A percentile compares a stretch with the other conserved stretches of the same genome.
phyloP scores from a whole-genome alignment of 768 basidiomycete species.

The Tulasnella sp. region DNA sequence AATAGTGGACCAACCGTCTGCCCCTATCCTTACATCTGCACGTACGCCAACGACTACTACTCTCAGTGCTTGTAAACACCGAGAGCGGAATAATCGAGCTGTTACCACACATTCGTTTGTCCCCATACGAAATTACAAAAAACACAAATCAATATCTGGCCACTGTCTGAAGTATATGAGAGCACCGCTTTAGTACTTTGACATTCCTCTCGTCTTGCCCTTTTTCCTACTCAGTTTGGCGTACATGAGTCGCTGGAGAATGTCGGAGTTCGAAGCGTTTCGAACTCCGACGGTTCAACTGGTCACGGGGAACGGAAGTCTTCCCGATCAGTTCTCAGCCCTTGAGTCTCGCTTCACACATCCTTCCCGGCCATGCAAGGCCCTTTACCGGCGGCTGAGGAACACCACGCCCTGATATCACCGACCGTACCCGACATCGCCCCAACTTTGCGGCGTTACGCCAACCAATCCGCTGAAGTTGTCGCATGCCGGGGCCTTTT shows the following conservation, averaged over 20 bases:
- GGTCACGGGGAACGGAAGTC: too few species aligned
- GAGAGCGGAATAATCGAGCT: background rate
- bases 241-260: too few species aligned
- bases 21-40: slow-evolving; percentile 31
- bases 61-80: slow-evolving; percentile 32
- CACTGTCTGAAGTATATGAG: too few species aligned
- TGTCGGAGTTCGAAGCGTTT: too few species aligned
- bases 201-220: too few species aligned
- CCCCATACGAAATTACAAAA: background rate
- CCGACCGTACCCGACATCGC: background rate
- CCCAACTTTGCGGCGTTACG: background rate
- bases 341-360: too few species aligned
- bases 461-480: background rate
- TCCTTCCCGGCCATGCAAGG: too few species aligned
- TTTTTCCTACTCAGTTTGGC: background rate
- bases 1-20: slow-evolving; percentile 33
- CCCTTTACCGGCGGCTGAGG: too few species aligned
- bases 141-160: too few species aligned
- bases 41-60: slow-evolving; percentile 17
- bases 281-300: too few species aligned
- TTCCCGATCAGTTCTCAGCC: too few species aligned
- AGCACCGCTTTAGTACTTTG: background rate
- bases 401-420: background rate
- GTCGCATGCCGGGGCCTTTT: background rate
- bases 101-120: background rate